phyloP scores from a whole-genome alignment of 2,329 filamentous ascomycete genomes.

The Aspergillus fumigatiaffinis region DNA sequence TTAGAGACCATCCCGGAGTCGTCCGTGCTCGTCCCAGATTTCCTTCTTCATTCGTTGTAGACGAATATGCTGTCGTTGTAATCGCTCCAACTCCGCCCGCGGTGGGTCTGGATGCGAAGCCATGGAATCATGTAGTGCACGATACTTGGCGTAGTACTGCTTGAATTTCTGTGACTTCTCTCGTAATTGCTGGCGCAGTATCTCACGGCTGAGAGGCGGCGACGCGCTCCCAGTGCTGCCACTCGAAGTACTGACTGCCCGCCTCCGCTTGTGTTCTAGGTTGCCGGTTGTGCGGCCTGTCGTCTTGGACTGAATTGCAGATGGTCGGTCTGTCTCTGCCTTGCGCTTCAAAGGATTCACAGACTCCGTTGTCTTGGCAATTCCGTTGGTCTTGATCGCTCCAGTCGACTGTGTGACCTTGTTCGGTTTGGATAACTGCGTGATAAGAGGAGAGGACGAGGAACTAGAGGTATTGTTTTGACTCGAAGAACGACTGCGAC shows the following conservation, averaged over 20 bases:
- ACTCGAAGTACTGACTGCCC: slow-evolving; percentile 35
- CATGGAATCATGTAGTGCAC: slow-evolving; percentile 50
- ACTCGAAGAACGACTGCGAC: slow-evolving; percentile 39
- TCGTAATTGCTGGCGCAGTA: slow-evolving; percentile 36
- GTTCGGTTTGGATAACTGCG: slow-evolving; percentile 31
- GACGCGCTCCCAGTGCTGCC: slow-evolving; percentile 42
- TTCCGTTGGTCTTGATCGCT: slow-evolving; percentile 22
- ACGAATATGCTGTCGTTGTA: slow-evolving; percentile 52
- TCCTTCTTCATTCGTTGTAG: slow-evolving; percentile 56
- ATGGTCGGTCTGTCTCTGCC: slow-evolving; percentile 30
- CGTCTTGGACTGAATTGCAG: slow-evolving; percentile 13
- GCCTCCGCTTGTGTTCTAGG: slow-evolving; percentile 42
- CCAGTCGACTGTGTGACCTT: slow-evolving; percentile 21
- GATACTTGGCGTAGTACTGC: slow-evolving; percentile 56
- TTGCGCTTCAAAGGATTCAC: slow-evolving; percentile 41
- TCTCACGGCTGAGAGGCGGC: slow-evolving; percentile 34
- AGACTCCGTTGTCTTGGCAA: slow-evolving; percentile 21
- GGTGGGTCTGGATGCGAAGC: slow-evolving; percentile 40
- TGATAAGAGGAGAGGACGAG: slow-evolving; percentile 44
- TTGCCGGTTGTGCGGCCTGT: slow-evolving; percentile 29
- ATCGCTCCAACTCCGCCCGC: slow-evolving; percentile 48
- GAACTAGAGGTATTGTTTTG: slow-evolving; percentile 44
- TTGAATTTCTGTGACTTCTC: slow-evolving; percentile 50
- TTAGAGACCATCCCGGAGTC: slow-evolving; percentile 26
- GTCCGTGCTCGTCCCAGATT: slow-evolving; percentile 47